Base-by-base conservation (phyloP, 331 rosid species). In the Quercus phellos region DNA sequence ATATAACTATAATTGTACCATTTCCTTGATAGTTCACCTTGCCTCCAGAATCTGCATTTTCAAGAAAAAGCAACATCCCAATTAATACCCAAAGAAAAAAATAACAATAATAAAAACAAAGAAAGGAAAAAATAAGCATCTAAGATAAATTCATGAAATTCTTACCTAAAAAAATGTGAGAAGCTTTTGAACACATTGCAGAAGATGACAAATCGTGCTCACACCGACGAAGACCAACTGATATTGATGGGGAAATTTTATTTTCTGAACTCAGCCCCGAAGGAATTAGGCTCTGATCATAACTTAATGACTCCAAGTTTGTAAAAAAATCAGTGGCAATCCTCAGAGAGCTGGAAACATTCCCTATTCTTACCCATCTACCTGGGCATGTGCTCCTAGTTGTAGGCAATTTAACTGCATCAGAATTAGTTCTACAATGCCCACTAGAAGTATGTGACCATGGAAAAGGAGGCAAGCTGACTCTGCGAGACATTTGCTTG, bases 381-480 rank as follows among this genome's bases (percentile, higher is more conserved):
- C 97, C 99, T 73, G 85, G 96, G 87, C 99, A 95, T 4, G 82
- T 79, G 69, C 89, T 83, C 87, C 84, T 91, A 84, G 83, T 90
- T 55, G 94, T 74, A 59, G 98, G 84, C 68, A 84, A 78, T 83
- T 90, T 95, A 74, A 82, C 85, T n/a, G 88, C 75, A 77, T 95
- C 99, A 13, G 93, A 89, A 87, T 80, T 91, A 73, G 85, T 78
- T 89, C 94, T 90, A 85, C 85, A 89, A 75, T 91, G 89, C 53
- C 96, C 91, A 74, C 82, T 88, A 68, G 88, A 91, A 78, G 89
- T 73, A 81, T 95, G 92, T 54, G 98, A 95, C 99, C 99, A 95
- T 29, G 88, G 88, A 87, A 93, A 91, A 55, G 97, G 84, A 13
- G 93, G 90, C 88, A 95, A 90, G 89, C 92, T 91, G 53, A 88